Evolutionary conservation across 2,329 filamentous ascomycete species (phyloP).

Genomic region (Ceratocystis cubensis): DNA sequence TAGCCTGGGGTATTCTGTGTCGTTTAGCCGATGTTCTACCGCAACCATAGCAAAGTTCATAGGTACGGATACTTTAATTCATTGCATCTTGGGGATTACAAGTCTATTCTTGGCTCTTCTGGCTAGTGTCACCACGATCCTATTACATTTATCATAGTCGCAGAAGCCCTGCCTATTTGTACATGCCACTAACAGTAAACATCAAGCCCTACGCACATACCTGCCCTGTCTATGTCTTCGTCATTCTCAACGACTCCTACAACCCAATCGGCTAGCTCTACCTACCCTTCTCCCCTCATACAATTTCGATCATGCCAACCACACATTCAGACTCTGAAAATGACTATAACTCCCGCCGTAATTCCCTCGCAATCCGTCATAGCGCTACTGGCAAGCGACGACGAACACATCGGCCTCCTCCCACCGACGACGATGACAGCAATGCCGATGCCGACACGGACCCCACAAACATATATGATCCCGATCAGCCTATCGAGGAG

Average conservation of each 20-base stretch:
- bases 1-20: too few species aligned
- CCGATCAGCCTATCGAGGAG: slow-evolving; percentile 65
- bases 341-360: neutral
- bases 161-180: too few species aligned
- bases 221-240: too few species aligned
- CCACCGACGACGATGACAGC: slow-evolving; percentile 17
- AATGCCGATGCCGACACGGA: slow-evolving; percentile 21
- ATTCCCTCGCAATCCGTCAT: slow-evolving; percentile 6
- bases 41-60: too few species aligned
- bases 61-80: too few species aligned
- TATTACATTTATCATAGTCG: too few species aligned
- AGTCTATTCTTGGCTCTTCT: too few species aligned
- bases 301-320: neutral
- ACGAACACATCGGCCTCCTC: slow-evolving; percentile 24
- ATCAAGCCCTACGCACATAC: too few species aligned
- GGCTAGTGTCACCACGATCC: too few species aligned
- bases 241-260: neutral
- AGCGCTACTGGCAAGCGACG: slow-evolving; percentile 21
- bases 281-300: neutral
- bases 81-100: too few species aligned
- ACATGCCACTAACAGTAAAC: too few species aligned
- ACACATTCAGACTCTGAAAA: neutral
- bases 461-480: slow-evolving; percentile 52
- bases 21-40: too few species aligned
- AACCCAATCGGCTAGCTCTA: neutral